Base-by-base conservation (phyloP, 2,329 filamentous ascomycete genomes). In the Diaporthe citrichinensis region DNA sequence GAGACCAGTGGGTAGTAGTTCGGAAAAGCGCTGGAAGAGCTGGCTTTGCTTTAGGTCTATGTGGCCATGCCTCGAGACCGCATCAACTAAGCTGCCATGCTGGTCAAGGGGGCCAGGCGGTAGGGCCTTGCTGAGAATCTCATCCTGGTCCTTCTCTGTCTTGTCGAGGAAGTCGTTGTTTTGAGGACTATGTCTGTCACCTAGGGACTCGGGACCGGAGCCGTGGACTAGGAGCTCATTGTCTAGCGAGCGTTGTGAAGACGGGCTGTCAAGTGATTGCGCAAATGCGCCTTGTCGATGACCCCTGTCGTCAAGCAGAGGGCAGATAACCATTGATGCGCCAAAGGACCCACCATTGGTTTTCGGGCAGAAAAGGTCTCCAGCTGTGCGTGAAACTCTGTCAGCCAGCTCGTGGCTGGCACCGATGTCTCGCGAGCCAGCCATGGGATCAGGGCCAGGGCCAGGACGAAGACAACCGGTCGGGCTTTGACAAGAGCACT, bases 1-100 rank as follows among this genome's bases (percentile, higher is more conserved):
- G 20, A 73, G 34, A 0, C 71, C 71, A 3, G 71, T 73, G 14
- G 71, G 71, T 0, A 73, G 46, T 2, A 73, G 71, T 25, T 73
- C 71, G 5, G 71, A 49, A 55, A 73, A 73, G 0, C 71, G 71
- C 44, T 73, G 71, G 10, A 73, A 73, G 9, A 73, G 71, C 23
- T 73, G 71, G 9, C 71, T 73, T 10, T 73, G 71, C 31, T 57
- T 73, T 4, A 62, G 61, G 58, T 73, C 71, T 23, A 73, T 57
- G 4, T 14, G 71, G 2, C 44, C 58, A 25, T 73, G n/a, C 34
- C 36, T 46, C 36, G 36, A 46, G 25, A 53, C 34, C 36, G 58
- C n/a, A 17, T 73, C 58, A 9, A 14, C 10, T 17, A 28, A 28
- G 9, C 41, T 58, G 14, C 20, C 1, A 28, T 8, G 46, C 17